These are phyloP conservation scores for Sclerotinia minor DNA, from an alignment of 2,329 filamentous ascomycete species.

Conservation along the genomic window DNA sequence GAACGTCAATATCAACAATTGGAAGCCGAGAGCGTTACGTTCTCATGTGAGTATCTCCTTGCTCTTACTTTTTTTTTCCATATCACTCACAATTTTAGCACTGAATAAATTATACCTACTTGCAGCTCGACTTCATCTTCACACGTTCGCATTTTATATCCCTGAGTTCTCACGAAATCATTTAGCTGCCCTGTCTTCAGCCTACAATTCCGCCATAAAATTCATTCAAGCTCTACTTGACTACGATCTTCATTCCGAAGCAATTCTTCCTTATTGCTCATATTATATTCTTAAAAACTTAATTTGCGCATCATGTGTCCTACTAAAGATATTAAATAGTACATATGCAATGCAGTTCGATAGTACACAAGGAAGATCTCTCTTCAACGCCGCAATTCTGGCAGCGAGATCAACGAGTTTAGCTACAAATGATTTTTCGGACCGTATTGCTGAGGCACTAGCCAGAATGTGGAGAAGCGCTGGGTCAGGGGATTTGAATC, in stretches of 20 bases:
- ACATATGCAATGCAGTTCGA: constrained; percentile 61
- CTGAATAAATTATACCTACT: constrained; percentile 30
- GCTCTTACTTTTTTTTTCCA: not conserved
- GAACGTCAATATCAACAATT: constrained; percentile 22
- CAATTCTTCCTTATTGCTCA: constrained; percentile 49
- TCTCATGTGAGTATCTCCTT: constrained; percentile 16
- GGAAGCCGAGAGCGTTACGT: constrained; percentile 19
- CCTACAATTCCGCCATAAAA: constrained; percentile 44
- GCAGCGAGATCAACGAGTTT: constrained; percentile 61
- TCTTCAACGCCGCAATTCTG: constrained; percentile 60
- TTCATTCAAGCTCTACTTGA: constrained; percentile 31
- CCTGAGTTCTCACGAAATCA: constrained; percentile 16
- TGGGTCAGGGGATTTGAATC: constrained; percentile 25
- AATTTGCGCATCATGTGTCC: constrained; percentile 61
- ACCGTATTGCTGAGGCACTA: constrained; percentile 64
- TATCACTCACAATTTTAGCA: constrained; percentile 23
- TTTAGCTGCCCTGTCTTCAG: constrained; percentile 43
- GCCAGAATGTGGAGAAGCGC: constrained; percentile 59
- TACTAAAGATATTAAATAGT: constrained; percentile 66
- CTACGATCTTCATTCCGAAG: constrained; percentile 36
- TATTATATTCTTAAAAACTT: constrained; percentile 69
- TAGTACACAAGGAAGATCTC: constrained; percentile 53
- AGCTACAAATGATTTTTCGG: constrained; percentile 61
- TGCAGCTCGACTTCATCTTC: constrained; percentile 31
- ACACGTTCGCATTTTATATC: constrained; percentile 34